Base-by-base conservation (phyloP, 495 filamentous ascomycete genomes). In the Cairneyella variabilis region DNA sequence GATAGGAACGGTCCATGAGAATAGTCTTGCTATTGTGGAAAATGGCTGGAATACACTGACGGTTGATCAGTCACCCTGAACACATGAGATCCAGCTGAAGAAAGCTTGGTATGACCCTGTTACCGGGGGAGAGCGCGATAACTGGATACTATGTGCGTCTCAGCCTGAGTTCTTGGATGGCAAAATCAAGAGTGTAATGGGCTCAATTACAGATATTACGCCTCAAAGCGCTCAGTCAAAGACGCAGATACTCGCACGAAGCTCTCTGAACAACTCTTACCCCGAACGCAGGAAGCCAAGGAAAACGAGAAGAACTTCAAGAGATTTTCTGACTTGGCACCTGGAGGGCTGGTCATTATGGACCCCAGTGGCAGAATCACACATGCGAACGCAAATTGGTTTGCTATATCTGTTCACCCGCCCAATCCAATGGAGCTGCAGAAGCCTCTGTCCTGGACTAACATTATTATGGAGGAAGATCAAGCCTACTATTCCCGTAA, bases 311-410 rank as follows among this genome's bases (percentile, higher is more conserved):
- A 77, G 22, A 79, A 78, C 38, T 88, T 88, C 63, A 84, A 82
- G 4, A 69, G 82, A 23, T 85, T 88, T 81, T 82, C 83, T 10
- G 84, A 86, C 62, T 82, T 84, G 48, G 78, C 80, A 1, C 83
- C 83, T 3, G 83, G 83, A 1, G 84, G 84, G 10, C 74, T 88
- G 64, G 84, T 88, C 60, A 86, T 86, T 53, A 82, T 83, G 44
- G 74, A 86, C 57, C 69, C 76, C 1, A 49, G 64, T 27, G 84
- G 84, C 0, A 68, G 71, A 20, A 79, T 86, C 51, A 81, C 71
- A n/a, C 86, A 83, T 60, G 82, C 78, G 56, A 88, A 88, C 60
- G 80, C 47, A 25, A 22, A 50, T 7, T 50, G 47, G 47, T 39
- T 38, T 50, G 16, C 17, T 10, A 38, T 50, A 25, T 38, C 47